Evolutionary conservation across 331 rosid species (phyloP).

Genomic region (Erythrophleum ivorense): DNA sequence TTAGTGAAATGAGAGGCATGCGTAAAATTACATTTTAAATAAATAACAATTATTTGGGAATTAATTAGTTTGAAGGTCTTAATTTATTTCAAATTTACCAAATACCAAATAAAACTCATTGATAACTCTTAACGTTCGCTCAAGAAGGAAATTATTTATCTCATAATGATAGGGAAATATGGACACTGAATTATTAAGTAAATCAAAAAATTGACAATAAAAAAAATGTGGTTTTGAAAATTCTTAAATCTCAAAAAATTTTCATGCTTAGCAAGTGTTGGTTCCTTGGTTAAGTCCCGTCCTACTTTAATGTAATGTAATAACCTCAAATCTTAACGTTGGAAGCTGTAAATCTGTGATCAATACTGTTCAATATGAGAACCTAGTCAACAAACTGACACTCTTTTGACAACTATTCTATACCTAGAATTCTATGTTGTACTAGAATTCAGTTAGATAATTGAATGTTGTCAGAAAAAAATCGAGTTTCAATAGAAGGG

Average conservation of each 20-base stretch:
- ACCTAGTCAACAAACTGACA: not conserved
- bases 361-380: not conserved
- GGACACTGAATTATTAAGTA: not conserved
- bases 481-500: slow-evolving; percentile 21
- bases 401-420: slow-evolving; percentile 15
- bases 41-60: not conserved
- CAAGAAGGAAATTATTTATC: not conserved
- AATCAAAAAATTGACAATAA: not conserved
- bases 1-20: not conserved
- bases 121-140: not conserved
- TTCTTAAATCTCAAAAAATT: not conserved
- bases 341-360: not conserved
- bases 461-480: slow-evolving; percentile 37
- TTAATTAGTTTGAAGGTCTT: not conserved
- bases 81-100: not conserved
- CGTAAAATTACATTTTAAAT: not conserved
- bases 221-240: not conserved
- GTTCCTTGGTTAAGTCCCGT: not conserved
- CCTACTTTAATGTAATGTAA: slow-evolving; percentile 3
- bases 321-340: slow-evolving; percentile 5
- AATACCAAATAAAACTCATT: not conserved
- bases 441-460: slow-evolving; percentile 36
- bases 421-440: slow-evolving; percentile 33
- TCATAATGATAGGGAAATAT: not conserved
- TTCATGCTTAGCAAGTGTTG: not conserved